phyloP scores from a whole-genome alignment of 331 rosid genomes.

The Acacia concinna region DNA sequence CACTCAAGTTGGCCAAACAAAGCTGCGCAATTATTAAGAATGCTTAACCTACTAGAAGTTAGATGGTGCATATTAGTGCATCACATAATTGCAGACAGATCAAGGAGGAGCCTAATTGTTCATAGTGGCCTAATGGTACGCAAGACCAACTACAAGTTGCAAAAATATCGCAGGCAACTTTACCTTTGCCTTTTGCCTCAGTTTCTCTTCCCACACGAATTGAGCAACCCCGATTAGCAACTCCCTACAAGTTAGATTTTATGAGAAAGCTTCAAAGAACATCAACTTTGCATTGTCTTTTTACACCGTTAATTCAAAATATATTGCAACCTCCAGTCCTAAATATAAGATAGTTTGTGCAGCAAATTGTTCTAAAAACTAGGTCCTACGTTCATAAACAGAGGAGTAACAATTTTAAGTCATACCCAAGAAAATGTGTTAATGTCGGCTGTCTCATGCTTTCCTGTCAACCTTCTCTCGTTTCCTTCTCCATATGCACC shows the following conservation, averaged over 20 bases:
- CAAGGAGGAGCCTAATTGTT: background rate
- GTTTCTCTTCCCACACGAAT: constrained; percentile 99
- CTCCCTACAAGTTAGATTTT: constrained; percentile 65
- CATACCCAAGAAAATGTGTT: constrained; percentile 93
- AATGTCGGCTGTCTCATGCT: constrained; percentile 96
- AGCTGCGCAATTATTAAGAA: constrained; percentile 1
- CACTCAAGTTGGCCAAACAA: background rate
- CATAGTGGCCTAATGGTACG: background rate
- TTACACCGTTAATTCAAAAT: constrained; percentile 11
- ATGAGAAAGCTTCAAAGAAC: constrained; percentile 19
- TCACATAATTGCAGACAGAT: background rate
- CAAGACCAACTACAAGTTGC: background rate
- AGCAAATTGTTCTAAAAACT: too few relatives aligned
- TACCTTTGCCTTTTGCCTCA: constrained; percentile 91
- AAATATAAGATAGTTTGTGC: too few relatives aligned
- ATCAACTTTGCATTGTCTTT: constrained; percentile 1
- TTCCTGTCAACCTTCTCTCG: constrained; percentile 97
- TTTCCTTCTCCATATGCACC: constrained; percentile 99
- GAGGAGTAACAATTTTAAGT: constrained; percentile 16
- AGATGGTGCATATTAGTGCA: background rate
- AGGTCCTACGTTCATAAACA: too few relatives aligned
- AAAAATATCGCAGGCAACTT: constrained; percentile 14
- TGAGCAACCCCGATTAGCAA: constrained; percentile 98
- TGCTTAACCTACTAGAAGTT: background rate
- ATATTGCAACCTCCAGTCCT: background rate